Conservation (phyloP, 2,329 filamentous ascomycete genomes). For the Fusarium citri region DNA sequence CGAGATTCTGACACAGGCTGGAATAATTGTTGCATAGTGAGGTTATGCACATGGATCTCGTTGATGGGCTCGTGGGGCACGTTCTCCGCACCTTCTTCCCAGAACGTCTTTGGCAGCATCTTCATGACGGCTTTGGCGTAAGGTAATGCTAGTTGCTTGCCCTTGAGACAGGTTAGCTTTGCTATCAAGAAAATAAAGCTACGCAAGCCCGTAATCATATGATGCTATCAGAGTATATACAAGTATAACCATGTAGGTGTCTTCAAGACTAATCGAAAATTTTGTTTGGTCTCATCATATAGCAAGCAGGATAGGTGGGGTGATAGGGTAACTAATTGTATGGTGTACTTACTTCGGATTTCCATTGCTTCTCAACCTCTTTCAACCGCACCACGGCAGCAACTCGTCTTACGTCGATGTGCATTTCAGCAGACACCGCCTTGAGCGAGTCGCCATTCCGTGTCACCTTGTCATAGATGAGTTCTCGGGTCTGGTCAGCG, state of each 20-base stretch:
- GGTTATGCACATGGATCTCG: conserved; percentile 71
- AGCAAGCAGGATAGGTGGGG: conserved; percentile 15
- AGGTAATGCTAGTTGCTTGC: conserved; percentile 78
- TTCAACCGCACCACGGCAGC: conserved; percentile 88
- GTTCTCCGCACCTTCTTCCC: conserved; percentile 61
- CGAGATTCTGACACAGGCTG: conserved; percentile 72
- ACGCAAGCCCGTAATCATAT: conserved; percentile 16
- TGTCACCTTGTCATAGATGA: conserved; percentile 78
- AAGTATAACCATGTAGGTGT: conserved; percentile 86
- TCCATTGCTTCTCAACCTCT: conserved; percentile 84
- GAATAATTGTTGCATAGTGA: conserved; percentile 73
- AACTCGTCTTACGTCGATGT: conserved; percentile 84
- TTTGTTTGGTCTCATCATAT: conserved; percentile 73
- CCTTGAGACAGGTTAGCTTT: conserved; percentile 62
- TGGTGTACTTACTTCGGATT: conserved; percentile 72
- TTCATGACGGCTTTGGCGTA: conserved; percentile 80
- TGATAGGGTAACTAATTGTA: conserved; percentile 2
- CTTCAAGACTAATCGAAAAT: conserved; percentile 99
- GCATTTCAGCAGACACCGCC: conserved; percentile 79
- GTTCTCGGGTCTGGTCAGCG: conserved; percentile 76
- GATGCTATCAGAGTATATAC: conserved; percentile 46
- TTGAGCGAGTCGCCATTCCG: conserved; percentile 76
- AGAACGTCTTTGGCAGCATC: conserved; percentile 83
- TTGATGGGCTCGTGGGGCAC: conserved; percentile 70
- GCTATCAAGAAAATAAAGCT: neutral